Percentiles rank a stretch among this genome's conserved stretches.
phyloP scores from a whole-genome alignment of 2,329 filamentous ascomycete species.

The Penicillium sp. region DNA sequence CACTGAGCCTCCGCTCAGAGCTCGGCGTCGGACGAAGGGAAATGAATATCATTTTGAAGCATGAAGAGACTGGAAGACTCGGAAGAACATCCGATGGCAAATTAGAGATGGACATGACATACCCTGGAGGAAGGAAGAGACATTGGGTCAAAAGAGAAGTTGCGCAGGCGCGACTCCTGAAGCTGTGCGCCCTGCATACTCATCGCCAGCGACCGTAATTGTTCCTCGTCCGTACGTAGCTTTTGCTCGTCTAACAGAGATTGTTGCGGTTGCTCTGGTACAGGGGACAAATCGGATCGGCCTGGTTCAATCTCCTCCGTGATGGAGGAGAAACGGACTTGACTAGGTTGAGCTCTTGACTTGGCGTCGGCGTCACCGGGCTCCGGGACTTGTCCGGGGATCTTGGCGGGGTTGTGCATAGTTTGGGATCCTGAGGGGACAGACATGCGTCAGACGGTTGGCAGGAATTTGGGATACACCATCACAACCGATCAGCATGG shows the following conservation, averaged over 20 bases:
- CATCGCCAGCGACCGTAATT: constrained; percentile 70
- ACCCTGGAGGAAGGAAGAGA: constrained; percentile 67
- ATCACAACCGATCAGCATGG: constrained; percentile 7
- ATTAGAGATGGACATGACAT: constrained; percentile 26
- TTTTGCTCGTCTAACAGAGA: constrained; percentile 13
- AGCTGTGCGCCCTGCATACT: constrained; percentile 72
- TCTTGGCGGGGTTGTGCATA: constrained; percentile 25
- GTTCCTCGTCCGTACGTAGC: constrained; percentile 51
- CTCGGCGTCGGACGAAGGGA: background rate
- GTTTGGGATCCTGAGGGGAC: constrained; percentile 18
- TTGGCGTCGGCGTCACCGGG: constrained; percentile 30
- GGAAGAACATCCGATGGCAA: background rate
- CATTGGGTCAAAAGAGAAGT: constrained; percentile 86
- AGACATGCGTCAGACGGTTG: constrained; percentile 12
- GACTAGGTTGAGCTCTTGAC: constrained; percentile 32
- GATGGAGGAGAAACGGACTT: constrained; percentile 70
- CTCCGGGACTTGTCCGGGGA: constrained; percentile 25
- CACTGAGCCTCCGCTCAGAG: background rate
- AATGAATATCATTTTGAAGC: background rate
- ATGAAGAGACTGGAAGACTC: background rate
- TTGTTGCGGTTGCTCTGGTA: constrained; percentile 9
- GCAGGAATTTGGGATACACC: background rate
- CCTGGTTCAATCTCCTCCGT: constrained; percentile 67
- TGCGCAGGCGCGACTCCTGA: constrained; percentile 79
- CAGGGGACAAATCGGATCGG: constrained; percentile 30